A percentile compares a stretch with the other conserved stretches of the same genome.
Evolutionary conservation across 139 green algal species (phyloP).

Genomic region (Haematococcus sp.): DNA sequence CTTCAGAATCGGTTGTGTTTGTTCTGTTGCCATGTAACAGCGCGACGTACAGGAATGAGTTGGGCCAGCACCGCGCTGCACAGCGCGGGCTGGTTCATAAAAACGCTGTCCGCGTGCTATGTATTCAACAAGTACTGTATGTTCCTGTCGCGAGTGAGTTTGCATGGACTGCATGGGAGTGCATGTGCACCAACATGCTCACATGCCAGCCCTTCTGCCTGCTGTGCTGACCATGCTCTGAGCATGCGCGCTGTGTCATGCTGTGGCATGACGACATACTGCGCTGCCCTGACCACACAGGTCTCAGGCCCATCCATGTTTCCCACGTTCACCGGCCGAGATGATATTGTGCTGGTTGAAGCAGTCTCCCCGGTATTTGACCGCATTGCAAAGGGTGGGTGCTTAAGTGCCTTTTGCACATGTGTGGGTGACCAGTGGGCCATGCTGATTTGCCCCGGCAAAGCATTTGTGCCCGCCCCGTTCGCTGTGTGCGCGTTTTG

Average conservation of each 20-base stretch:
- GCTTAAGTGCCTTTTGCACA: neutral
- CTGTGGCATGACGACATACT: neutral
- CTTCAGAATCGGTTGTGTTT: too few species aligned
- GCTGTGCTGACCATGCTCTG: neutral
- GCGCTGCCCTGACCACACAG: conserved; percentile 13
- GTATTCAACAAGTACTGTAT: conserved; percentile 30
- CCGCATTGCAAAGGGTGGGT: conserved; percentile 23
- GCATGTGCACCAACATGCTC: neutral
- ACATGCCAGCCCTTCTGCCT: neutral
- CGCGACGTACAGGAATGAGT: too few species aligned
- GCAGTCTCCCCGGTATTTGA: conserved; percentile 30
- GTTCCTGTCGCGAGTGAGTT: conserved; percentile 33
- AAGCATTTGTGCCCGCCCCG: neutral
- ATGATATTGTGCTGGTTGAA: conserved; percentile 46
- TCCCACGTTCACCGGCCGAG: conserved; percentile 43
- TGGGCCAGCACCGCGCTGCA: too few species aligned
- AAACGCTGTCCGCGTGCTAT: conserved; percentile 25
- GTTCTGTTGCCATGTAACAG: too few species aligned
- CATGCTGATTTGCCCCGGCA: neutral
- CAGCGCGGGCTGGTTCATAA: too few species aligned
- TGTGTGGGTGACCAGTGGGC: neutral
- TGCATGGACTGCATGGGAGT: neutral
- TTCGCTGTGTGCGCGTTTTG: too few species aligned
- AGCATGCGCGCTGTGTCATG: neutral
- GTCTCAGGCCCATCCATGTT: conserved; percentile 52